Conservation (phyloP, 345 rosid species). For the Balakata baccata region DNA sequence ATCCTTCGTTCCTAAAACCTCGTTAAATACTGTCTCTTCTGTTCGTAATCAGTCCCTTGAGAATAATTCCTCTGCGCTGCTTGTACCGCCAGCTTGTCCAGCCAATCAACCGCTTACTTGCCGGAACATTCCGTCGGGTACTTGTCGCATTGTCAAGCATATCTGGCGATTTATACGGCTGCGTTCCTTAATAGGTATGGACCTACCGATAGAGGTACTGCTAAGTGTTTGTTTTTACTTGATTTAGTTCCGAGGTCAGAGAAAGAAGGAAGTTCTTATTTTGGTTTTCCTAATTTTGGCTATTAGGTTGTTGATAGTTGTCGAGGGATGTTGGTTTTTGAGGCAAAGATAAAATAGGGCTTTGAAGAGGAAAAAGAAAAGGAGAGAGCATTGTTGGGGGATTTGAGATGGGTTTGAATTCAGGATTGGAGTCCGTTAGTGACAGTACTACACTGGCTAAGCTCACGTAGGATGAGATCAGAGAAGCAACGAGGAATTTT, state of each 20-base stretch:
- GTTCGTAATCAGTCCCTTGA: conserved; percentile 65
- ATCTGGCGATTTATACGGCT: conserved; percentile 66
- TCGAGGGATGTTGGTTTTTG: conserved; percentile 44
- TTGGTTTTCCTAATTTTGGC: conserved; percentile 30
- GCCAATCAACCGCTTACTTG: conserved; percentile 35
- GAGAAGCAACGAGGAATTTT: conserved; percentile 68
- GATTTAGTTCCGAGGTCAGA: conserved; percentile 24
- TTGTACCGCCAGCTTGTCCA: conserved; percentile 54
- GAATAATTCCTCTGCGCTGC: conserved; percentile 73
- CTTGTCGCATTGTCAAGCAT: conserved; percentile 61
- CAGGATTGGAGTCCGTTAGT: conserved; percentile 53
- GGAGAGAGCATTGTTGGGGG: conserved; percentile 20
- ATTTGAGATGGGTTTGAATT: conserved; percentile 33
- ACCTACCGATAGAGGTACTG: conserved; percentile 62
- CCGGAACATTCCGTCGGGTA: conserved; percentile 51
- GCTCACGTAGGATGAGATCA: conserved; percentile 70
- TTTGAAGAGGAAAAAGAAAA: conserved; percentile 29
- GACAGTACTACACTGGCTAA: conserved; percentile 66
- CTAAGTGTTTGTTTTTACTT: conserved; percentile 60
- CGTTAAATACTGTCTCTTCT: conserved; percentile 27
- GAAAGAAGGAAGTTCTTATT: conserved; percentile 28
- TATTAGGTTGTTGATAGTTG: conserved; percentile 30
- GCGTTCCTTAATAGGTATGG: conserved; percentile 57
- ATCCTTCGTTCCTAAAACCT: conserved; percentile 29
- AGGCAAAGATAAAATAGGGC: conserved; percentile 33